A percentile compares a stretch with the other conserved stretches of the same genome.
phyloP scores from a whole-genome alignment of 208 protist genomes.

The Wallacemonas rigidus region DNA sequence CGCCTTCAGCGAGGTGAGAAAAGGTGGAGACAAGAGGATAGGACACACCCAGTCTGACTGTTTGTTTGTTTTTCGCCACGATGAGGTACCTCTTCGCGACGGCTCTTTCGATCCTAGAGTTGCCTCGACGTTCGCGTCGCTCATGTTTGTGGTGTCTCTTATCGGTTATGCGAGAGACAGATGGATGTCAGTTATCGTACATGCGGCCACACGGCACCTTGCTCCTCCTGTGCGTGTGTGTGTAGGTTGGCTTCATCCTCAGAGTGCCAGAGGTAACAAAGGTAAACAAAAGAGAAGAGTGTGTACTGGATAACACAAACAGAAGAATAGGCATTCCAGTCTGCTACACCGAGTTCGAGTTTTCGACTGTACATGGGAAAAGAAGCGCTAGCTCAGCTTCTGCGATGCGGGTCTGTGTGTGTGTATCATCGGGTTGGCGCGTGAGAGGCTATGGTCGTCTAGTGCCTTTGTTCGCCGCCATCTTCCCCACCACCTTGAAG shows the following conservation, averaged over 20 bases:
- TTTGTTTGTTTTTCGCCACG: no score
- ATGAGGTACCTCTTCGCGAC: no score
- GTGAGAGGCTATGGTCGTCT: background rate
- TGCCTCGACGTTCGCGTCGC: background rate
- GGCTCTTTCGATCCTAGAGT: background rate
- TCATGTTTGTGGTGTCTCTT: background rate
- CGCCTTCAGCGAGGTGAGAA: no score
- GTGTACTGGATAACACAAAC: background rate
- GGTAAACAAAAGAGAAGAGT: no score
- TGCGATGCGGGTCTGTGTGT: background rate
- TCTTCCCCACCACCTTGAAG: constrained; percentile 79
- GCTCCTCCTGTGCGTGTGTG: no score
- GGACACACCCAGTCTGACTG: no score
- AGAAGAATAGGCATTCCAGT: constrained; percentile 12
- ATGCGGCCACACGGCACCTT: background rate
- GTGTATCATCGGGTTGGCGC: background rate
- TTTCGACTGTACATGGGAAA: no score
- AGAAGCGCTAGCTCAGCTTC: no score
- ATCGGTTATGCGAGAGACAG: background rate
- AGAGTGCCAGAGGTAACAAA: no score
- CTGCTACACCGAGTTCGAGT: no score
- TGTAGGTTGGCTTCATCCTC: no score
- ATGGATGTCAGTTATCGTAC: background rate
- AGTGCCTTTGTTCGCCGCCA: constrained; percentile 21
- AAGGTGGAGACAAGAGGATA: no score